Percentiles rank a stretch among this genome's conserved stretches.
Conservation (phyloP, 2,329 filamentous ascomycete genomes). For the Raffaelea ambrosiae region DNA sequence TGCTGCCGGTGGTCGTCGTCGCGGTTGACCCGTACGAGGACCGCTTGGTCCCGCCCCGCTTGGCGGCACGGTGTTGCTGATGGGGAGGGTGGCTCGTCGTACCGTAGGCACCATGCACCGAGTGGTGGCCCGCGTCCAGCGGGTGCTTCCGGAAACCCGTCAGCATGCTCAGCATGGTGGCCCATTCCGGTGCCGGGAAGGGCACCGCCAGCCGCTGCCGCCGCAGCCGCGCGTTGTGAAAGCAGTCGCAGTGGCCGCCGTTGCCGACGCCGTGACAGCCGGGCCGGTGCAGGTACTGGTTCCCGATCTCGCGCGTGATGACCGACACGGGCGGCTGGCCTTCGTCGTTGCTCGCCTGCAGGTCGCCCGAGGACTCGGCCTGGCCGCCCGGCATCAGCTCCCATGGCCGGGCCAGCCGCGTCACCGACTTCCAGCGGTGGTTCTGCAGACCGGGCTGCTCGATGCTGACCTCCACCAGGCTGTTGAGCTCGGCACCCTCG, state of each 20-base stretch:
- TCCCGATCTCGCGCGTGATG: conserved; percentile 40
- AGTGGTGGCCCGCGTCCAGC: conserved; percentile 10
- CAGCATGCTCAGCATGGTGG: conserved; percentile 48
- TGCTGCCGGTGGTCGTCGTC: conserved; percentile 4
- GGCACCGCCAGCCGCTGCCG: conserved; percentile 44
- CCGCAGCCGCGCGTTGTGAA: conserved; percentile 29
- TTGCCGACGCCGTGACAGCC: conserved; percentile 32
- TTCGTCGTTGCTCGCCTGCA: conserved; percentile 18
- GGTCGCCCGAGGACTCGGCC: background rate
- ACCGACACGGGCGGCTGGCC: conserved; percentile 25
- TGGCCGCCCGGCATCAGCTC: conserved; percentile 31
- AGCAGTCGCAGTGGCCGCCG: conserved; percentile 38
- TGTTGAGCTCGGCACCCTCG: conserved; percentile 49
- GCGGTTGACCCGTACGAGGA: conserved; percentile 12
- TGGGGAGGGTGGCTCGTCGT: too few species aligned
- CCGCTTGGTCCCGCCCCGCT: conserved; percentile 9
- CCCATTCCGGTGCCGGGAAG: conserved; percentile 51
- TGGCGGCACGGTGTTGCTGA: conserved; percentile 1
- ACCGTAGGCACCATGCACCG: background rate
- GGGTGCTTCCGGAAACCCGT: conserved; percentile 40
- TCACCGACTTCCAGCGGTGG: conserved; percentile 53
- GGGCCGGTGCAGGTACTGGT: conserved; percentile 38
- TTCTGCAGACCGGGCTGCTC: conserved; percentile 43
- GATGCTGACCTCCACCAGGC: conserved; percentile 50
- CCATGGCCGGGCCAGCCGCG: conserved; percentile 46